Evolutionary conservation across 2,329 filamentous ascomycete genomes (phyloP).

Genomic region (Botrytis byssoidea): DNA sequence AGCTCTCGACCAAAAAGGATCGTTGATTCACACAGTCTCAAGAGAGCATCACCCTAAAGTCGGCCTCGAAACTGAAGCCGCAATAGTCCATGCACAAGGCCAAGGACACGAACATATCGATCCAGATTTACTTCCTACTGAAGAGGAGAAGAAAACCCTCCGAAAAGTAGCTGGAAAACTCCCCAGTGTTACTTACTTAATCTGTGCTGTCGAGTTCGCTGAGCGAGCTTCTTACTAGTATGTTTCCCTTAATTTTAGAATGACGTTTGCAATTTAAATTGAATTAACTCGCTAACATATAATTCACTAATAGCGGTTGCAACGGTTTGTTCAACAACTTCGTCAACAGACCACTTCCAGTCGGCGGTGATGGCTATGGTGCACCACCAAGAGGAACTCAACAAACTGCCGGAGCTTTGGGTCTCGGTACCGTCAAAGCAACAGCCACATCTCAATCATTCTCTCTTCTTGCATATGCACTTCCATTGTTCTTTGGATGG

Average conservation of each 20-base stretch:
- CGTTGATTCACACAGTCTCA: conserved; percentile 25
- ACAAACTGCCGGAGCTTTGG: conserved; percentile 53
- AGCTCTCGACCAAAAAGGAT: conserved; percentile 26
- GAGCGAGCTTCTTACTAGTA: conserved; percentile 80
- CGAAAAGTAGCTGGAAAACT: conserved; percentile 63
- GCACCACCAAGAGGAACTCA: conserved; percentile 41
- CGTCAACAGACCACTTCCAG: conserved; percentile 58
- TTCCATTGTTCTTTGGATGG: conserved; percentile 51
- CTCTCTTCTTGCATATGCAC: conserved; percentile 50
- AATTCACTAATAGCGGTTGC: conserved; percentile 5
- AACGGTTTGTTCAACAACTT: conserved; percentile 48
- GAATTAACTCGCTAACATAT: background rate
- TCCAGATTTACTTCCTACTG: conserved; percentile 42
- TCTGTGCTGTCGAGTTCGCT: conserved; percentile 71
- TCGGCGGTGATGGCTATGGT: conserved; percentile 42
- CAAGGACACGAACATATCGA: conserved; percentile 3
- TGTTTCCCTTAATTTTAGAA: conserved; percentile 45
- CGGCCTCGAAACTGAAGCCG: background rate
- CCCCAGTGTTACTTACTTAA: conserved; percentile 64
- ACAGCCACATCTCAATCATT: conserved; percentile 54
- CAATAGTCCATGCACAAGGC: background rate
- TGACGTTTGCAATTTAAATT: conserved; percentile 41
- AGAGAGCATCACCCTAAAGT: background rate
- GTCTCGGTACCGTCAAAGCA: conserved; percentile 54
- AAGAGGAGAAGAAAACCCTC: conserved; percentile 61